Base-by-base conservation (phyloP, 2,329 filamentous ascomycete species). In the Fusarium secorum region DNA sequence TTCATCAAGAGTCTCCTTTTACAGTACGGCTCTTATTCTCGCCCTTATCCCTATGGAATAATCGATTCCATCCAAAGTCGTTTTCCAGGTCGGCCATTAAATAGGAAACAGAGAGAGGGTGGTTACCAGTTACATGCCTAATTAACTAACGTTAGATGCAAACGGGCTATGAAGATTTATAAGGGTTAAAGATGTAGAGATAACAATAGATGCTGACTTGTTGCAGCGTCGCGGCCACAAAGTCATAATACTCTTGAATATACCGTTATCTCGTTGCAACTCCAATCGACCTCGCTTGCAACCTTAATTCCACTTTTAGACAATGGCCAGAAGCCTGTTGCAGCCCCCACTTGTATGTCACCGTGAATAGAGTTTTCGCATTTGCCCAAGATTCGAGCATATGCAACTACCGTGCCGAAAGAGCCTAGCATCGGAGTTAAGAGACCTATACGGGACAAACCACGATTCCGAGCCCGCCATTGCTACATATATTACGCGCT, bases 381-480 rank as follows among this genome's bases (percentile, higher is more conserved):
- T 22, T 13, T 51, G 11, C 46, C 30, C 11, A 24, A 15, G 2
- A 5, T 14, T 35, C 7, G 15, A 32, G 10, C 7, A 5, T 15
- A 24, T 26, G 46, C 30, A 51, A 26, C n/a, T 24, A 4, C 11
- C 17, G 3, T n/a, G 32, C 48, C 9, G 14, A 26, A 35, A 17
- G 3, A 26, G 48, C 10, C 48, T 51, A 38, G 48, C 14, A 17
- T 52, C 48, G 48, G 48, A 26, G 2, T 38, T 52, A 17, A 26
- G 18, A 13, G 2, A 13, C 0, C 2, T 4, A 4, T 5, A 13
- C 48, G 32, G 48, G 18, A 17, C 1, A 5, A n/a, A 3, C 4
- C 3, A 51, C 5, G 13, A 9, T 11, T 9, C 32, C 48, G 48
- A 52, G 7, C 9, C 48, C 32, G 48, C 3, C 18, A 0, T 20